These are phyloP conservation scores for Decorospora gaudefroyi DNA, from an alignment of 2,329 filamentous ascomycete species.

Conservation along the genomic window DNA sequence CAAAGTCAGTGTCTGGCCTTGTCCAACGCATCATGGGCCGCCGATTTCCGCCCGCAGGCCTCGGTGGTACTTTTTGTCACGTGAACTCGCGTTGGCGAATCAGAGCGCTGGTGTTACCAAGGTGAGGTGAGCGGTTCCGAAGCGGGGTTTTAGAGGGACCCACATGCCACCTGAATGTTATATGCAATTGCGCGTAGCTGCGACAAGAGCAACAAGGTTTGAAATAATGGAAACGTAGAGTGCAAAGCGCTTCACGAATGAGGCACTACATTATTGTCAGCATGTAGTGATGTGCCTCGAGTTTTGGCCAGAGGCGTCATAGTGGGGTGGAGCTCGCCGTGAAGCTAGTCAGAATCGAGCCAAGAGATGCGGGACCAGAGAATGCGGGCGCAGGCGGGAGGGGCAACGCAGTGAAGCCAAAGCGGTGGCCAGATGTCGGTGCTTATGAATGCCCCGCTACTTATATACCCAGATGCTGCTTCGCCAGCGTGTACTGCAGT, in stretches of 20 bases:
- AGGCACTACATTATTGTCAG: conserved; percentile 1
- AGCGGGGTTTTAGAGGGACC: conserved; percentile 20
- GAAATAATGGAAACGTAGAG: background rate
- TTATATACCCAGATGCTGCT: conserved; percentile 25
- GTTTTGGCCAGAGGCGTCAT: conserved; percentile 2
- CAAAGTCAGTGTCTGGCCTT: conserved; percentile 12
- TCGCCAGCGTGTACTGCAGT: conserved; percentile 4
- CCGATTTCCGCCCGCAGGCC: conserved; percentile 11
- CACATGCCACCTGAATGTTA: conserved; percentile 9
- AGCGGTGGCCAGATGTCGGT: conserved; percentile 30
- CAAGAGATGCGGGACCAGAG: conserved; percentile 30
- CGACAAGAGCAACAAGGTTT: background rate
- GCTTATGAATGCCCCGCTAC: conserved; percentile 40
- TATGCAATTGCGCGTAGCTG: conserved; percentile 1
- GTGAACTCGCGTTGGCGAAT: conserved; percentile 23
- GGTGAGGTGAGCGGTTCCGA: conserved; percentile 16
- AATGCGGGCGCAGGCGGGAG: conserved; percentile 24
- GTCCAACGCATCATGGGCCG: conserved; percentile 8
- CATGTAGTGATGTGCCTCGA: background rate
- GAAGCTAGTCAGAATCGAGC: conserved; percentile 24
- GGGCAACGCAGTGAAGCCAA: conserved; percentile 30
- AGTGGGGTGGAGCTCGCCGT: conserved; percentile 18
- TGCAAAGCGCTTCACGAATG: background rate
- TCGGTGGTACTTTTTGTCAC: conserved; percentile 12
- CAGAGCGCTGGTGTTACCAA: conserved; percentile 7